A percentile compares a stretch with the other conserved stretches of the same genome.
Evolutionary conservation across 2,329 filamentous ascomycete species (phyloP).

Genomic region (Fusarium poae): DNA sequence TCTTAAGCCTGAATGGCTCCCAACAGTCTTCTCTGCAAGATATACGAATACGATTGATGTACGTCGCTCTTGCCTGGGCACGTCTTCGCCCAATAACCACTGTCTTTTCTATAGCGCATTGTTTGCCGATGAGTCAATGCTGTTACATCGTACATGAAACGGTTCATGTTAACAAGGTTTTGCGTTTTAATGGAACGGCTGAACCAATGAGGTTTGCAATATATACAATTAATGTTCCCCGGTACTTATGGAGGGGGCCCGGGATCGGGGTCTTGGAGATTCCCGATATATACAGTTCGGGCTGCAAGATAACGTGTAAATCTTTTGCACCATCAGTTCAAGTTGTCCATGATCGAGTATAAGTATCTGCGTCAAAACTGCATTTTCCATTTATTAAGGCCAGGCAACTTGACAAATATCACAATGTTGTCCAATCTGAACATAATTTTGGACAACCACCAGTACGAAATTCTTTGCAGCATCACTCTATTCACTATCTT

Average conservation of each 20-base stretch:
- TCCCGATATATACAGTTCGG: neutral
- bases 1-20: neutral
- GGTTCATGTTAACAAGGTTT: neutral
- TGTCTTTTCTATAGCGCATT: neutral
- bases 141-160: neutral
- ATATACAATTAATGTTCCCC: neutral
- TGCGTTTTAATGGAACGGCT: neutral
- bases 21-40: neutral
- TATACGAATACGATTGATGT: neutral
- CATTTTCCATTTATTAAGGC: neutral
- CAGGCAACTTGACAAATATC: neutral
- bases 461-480: neutral
- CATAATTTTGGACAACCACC: neutral
- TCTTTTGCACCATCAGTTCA: neutral
- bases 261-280: neutral
- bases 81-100: neutral
- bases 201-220: neutral
- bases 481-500: neutral
- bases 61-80: no score
- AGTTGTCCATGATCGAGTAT: neutral
- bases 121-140: neutral
- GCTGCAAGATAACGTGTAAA: neutral
- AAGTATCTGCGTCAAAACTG: neutral
- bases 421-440: neutral
- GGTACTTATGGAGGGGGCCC: neutral